Percentiles rank a stretch among this genome's conserved stretches.
phyloP scores from a whole-genome alignment of 2,329 filamentous ascomycete genomes.

The Sporothrix phasma region DNA sequence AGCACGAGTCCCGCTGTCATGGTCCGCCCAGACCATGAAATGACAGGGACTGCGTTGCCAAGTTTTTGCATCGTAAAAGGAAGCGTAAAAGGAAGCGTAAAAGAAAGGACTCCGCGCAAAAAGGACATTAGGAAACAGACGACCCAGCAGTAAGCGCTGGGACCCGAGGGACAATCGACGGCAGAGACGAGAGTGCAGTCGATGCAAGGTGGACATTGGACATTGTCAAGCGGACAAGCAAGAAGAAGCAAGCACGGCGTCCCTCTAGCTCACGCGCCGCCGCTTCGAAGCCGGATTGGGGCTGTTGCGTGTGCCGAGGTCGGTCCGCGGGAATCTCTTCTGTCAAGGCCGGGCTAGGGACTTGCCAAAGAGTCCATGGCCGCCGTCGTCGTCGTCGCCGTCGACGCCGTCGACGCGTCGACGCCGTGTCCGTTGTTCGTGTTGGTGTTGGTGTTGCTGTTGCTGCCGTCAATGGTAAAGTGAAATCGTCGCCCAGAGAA shows the following conservation, averaged over 20 bases:
- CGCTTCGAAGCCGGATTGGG: slow-evolving; percentile 6
- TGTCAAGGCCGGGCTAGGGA: slow-evolving; percentile 10
- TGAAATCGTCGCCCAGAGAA: neutral
- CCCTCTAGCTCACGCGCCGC: slow-evolving; percentile 4
- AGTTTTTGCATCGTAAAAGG: neutral
- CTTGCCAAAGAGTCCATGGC: slow-evolving; percentile 10
- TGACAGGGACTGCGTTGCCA: neutral
- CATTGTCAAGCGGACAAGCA: no score
- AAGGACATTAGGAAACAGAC: neutral
- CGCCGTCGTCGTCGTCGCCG: slow-evolving; percentile 1
- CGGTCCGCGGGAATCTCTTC: slow-evolving; percentile 10
- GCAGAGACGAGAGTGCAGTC: no score
- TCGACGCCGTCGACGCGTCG: no score
- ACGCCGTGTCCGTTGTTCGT: neutral
- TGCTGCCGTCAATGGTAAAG: neutral
- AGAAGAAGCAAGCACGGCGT: neutral
- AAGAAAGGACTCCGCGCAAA: neutral
- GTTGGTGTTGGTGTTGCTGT: neutral
- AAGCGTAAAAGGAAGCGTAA: neutral
- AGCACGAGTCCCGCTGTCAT: neutral
- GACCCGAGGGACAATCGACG: neutral
- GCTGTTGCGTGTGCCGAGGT: slow-evolving; percentile 6
- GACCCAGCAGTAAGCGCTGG: neutral
- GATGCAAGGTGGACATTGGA: no score
- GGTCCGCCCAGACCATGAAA: neutral